Percentiles rank a stretch among this genome's conserved stretches.
Evolutionary conservation across 148 eudicot genomes (phyloP).

Genomic region (Spergularia bocconei): DNA sequence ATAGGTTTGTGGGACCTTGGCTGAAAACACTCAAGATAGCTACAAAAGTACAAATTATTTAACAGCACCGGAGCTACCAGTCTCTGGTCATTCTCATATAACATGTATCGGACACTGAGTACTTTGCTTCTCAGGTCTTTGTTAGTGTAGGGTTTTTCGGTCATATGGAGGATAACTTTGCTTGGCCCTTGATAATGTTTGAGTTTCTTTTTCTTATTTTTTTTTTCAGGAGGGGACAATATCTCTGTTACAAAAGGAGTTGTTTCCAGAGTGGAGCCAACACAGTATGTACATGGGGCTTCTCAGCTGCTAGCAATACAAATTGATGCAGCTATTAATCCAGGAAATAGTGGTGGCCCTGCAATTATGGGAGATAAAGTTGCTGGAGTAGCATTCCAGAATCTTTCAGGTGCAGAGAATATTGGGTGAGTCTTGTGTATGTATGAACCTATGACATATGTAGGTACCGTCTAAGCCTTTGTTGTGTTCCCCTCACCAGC

Average conservation of each 20-base stretch:
- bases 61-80: too few relatives aligned
- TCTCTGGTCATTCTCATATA: too few relatives aligned
- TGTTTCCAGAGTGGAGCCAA: constrained; percentile 95
- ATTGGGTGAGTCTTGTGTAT: constrained; percentile 66
- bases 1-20: too few relatives aligned
- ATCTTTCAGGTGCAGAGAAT: constrained; percentile 96
- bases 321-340: constrained; percentile 98
- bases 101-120: constrained; percentile 1
- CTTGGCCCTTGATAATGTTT: background rate
- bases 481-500: background rate
- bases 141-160: background rate
- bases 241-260: constrained; percentile 96
- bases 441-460: background rate
- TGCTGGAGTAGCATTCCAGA: constrained; percentile 98
- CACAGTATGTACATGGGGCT: constrained; percentile 94
- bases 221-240: constrained; percentile 80
- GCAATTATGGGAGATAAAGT: constrained; percentile 97
- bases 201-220: background rate
- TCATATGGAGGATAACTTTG: background rate
- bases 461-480: constrained; percentile 2
- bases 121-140: background rate
- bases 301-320: constrained; percentile 90
- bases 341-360: constrained; percentile 99
- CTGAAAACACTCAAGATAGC: too few relatives aligned
- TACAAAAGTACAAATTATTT: too few relatives aligned